Percentiles rank a stretch among this genome's conserved stretches.
Conservation (phyloP, 208 protist species). For the Leishmania arabica region DNA sequence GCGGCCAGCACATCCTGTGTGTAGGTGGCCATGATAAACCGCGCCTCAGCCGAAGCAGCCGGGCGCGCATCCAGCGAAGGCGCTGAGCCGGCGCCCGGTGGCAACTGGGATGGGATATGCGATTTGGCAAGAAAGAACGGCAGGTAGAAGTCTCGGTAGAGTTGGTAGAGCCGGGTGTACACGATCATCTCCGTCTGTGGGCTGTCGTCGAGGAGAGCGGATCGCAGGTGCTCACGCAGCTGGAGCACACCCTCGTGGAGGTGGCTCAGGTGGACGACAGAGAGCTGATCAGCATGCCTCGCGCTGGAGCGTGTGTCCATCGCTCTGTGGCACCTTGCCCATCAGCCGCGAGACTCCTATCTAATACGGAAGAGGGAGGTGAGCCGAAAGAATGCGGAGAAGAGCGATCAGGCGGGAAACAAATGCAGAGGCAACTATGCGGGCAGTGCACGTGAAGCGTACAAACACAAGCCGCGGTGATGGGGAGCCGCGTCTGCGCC, state of each 20-base stretch:
- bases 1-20: slow-evolving; percentile 64
- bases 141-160: slow-evolving; percentile 29
- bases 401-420: not conserved
- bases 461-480: not conserved
- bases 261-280: slow-evolving; percentile 30
- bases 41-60: slow-evolving; percentile 3
- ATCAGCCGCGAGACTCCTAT: not conserved
- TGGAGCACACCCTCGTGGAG: slow-evolving; percentile 37
- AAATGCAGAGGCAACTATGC: not conserved
- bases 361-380: not conserved
- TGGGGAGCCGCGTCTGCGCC: not conserved
- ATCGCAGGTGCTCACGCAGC: slow-evolving; percentile 42
- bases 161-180: slow-evolving; percentile 22
- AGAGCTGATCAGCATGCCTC: slow-evolving; percentile 5
- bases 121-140: not conserved
- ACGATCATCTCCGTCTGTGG: slow-evolving; percentile 57
- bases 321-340: not conserved
- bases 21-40: slow-evolving; percentile 39
- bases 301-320: slow-evolving; percentile 1
- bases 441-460: not conserved
- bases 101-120: not conserved
- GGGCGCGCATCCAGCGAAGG: not conserved
- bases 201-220: slow-evolving; percentile 52
- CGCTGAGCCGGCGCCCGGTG: not conserved
- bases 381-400: not conserved